Evolutionary conservation across 148 eudicot genomes (phyloP).

Genomic region (Persicaria tinctoria): DNA sequence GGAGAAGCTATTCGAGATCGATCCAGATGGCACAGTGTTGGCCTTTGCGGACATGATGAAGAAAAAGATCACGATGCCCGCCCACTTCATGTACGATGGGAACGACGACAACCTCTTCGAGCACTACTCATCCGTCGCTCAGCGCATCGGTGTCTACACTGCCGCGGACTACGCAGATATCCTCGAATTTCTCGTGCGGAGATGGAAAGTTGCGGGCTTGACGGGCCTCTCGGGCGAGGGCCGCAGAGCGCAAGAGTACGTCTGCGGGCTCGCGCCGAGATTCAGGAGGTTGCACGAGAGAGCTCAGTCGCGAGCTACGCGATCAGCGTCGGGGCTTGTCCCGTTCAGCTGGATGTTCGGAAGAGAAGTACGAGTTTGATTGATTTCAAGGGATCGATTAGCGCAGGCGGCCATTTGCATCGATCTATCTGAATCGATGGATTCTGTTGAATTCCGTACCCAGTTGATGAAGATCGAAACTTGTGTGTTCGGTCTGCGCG

Average conservation of each 20-base stretch:
- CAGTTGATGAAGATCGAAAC: too few species aligned
- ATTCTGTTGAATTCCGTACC: too few species aligned
- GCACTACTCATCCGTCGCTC: conserved; percentile 32
- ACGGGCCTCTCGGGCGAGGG: conserved; percentile 36
- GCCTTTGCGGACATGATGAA: conserved; percentile 40
- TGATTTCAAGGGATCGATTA: not conserved
- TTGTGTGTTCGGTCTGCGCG: too few species aligned
- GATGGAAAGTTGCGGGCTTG: conserved; percentile 32
- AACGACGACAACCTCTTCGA: conserved; percentile 26
- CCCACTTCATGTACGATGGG: conserved; percentile 36
- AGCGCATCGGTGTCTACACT: conserved; percentile 37
- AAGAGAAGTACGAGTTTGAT: conserved; percentile 19
- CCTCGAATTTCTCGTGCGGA: conserved; percentile 30
- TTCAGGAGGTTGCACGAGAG: conserved; percentile 43
- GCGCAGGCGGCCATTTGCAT: too few species aligned
- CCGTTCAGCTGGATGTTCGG: conserved; percentile 43
- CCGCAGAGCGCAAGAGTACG: conserved; percentile 34
- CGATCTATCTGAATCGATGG: too few species aligned
- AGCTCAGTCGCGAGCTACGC: conserved; percentile 25
- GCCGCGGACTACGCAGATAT: conserved; percentile 36
- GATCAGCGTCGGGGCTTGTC: conserved; percentile 19
- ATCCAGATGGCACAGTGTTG: conserved; percentile 27
- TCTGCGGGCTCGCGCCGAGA: conserved; percentile 36
- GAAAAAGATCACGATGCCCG: conserved; percentile 33
- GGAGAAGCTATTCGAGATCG: conserved; percentile 36